phyloP scores from a whole-genome alignment of 371 early-diverging fungal genomes.

The Dinochytrium kinnereticum region DNA sequence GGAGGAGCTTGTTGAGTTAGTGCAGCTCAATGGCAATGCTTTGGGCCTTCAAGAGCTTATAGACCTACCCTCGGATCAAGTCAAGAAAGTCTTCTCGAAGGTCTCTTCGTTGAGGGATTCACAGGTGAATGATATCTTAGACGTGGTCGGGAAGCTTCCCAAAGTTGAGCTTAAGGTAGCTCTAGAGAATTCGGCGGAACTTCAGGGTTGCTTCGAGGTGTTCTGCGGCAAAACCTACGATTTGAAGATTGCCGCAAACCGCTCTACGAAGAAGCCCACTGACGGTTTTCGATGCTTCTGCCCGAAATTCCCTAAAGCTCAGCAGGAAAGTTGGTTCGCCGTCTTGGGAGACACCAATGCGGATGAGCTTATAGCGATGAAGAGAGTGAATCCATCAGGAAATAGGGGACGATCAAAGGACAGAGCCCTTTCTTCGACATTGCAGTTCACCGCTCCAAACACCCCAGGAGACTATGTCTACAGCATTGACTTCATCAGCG shows the following conservation, averaged over 20 bases:
- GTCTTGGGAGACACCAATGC: conserved; percentile 70
- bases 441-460: conserved; percentile 72
- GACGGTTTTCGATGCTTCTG: conserved; percentile 68
- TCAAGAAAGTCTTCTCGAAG: conserved; percentile 57
- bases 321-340: conserved; percentile 91
- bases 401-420: conserved; percentile 22
- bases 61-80: conserved; percentile 45
- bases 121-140: conserved; percentile 59
- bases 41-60: conserved; percentile 16
- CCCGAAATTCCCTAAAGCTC: conserved; percentile 86
- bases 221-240: conserved; percentile 44
- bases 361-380: conserved; percentile 76
- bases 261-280: conserved; percentile 26
- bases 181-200: not conserved
- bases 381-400: conserved; percentile 68
- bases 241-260: conserved; percentile 25
- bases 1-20: conserved; percentile 54
- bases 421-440: conserved; percentile 43
- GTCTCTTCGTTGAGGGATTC: conserved; percentile 47
- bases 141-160: conserved; percentile 58
- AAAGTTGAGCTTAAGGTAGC: not conserved
- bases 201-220: conserved; percentile 41
- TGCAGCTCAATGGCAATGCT: not conserved
- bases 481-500: conserved; percentile 69
- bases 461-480: conserved; percentile 66